Base-by-base conservation (phyloP, 371 early-diverging fungal species). In the Circinella minor region DNA sequence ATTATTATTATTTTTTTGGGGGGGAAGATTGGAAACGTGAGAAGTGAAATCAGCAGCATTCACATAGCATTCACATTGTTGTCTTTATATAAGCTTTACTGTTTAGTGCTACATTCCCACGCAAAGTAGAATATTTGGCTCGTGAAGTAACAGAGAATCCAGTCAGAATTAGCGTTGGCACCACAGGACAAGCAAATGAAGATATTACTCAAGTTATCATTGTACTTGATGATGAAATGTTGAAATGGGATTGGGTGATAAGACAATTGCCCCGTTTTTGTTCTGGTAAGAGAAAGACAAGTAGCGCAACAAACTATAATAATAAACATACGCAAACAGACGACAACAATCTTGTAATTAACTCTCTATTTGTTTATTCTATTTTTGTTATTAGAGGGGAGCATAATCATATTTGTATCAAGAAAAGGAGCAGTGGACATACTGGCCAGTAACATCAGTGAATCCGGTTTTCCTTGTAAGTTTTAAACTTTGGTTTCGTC, bases 81-180 rank as follows among this genome's bases (percentile, higher is more conserved):
- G 11, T 43, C 11, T 9, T 43, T 43, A 43, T 51, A 27, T 51
- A 73, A 90, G 91, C 98, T 17, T 88, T 99, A 27, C 92, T 99
- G 88, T 99, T 99, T 92, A 96, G 96, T 80, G 99, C 99, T 0
- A 99, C 99, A 0, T 99, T 99, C 92, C 99, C 99, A 49, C 94
- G 92, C 77, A 93, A 94, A 74, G 98, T 99, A 20, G 94, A 96
- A 74, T 75, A 73, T 36, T 88, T 99, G 15, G 99, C 99, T 7
- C 86, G 93, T 27, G 94, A 93, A 74, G 97, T 94, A 57, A 91
- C 95, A 82, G 84, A 80, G n/a, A 95, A 98, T 70, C 94, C 94
- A 67, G 89, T 97, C 68, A 92, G 98, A 71, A 96, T 98, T 61
- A 94, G 88, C 54, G 87, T 91, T 43, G 90, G 91, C 65, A 81